Evolutionary conservation across 1,284 basidiomycete species (phyloP), one percentile per base, ranked within the genome.

Genomic region (Ustilago loliicola): DNA sequence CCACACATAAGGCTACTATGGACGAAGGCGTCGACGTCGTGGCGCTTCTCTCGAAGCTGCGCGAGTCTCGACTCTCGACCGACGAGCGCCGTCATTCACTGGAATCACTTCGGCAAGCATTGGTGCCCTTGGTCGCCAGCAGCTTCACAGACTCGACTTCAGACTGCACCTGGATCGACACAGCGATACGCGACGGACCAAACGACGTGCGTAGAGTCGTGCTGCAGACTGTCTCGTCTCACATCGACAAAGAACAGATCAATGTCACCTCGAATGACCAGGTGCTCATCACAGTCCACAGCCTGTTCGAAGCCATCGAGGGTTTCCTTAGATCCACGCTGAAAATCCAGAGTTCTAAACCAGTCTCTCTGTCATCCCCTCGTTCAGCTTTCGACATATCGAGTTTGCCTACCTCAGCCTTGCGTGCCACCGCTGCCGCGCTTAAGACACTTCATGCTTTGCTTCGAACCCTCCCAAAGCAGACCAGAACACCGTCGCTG

Each of bases 361-460:
- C 56, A 23, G 8, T 51, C 0, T 23, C 42, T 8, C 2, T 40
- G 1, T 10, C 48, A 0, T 38, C 47, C 11, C 29, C 61, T 25
- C 58, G 66, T 0, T n/a, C 54, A 7, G 10, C 23, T 10, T 7
- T 48, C 19, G 61, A 73, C 23, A 19, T 68, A 13, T 11, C 48
- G 10, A 64, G 34, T 21, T 19, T 71, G 5, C 34, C 73, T 2
- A 66, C 40, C 0, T 76, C 73, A 1, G 25, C 61, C 1, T 21
- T 76, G 29, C 73, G 73, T 21, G 68, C 73, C n/a, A 63, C n/a
- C 15, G 68, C 73, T n/a, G 64, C 73, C 4, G 73, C 65, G 1
- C 62, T 76, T 48, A 76, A 72, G 50, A 57, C 73, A 1, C 61
- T 76, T 3, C 65, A 71, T 23, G 57, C 48, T 2, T 42, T 71